These are phyloP conservation scores for Chaetomiaceae sp. DNA, from an alignment of 2,329 filamentous ascomycete genomes.

Conservation along the genomic window DNA sequence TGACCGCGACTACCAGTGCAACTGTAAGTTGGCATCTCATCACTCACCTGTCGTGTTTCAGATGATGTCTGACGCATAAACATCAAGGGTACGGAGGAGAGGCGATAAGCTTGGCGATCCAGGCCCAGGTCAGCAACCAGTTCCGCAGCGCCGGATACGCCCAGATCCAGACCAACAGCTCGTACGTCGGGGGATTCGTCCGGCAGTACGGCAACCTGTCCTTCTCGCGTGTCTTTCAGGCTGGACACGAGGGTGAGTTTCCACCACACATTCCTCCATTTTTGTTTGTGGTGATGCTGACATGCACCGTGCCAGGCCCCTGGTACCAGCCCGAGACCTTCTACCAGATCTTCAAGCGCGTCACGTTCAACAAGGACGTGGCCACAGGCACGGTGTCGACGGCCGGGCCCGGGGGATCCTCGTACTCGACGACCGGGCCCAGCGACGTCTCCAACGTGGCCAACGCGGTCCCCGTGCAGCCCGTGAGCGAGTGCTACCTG, in stretches of 20 bases:
- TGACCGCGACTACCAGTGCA: slow-evolving; percentile 52
- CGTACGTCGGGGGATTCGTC: slow-evolving; percentile 58
- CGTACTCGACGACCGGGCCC: slow-evolving; percentile 5
- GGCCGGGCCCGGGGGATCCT: neutral
- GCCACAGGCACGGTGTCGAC: slow-evolving; percentile 39
- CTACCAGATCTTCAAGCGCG: slow-evolving; percentile 46
- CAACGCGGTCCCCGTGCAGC: neutral
- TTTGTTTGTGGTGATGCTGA: too few species aligned
- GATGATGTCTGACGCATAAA: neutral
- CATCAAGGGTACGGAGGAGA: slow-evolving; percentile 44
- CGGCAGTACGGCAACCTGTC: slow-evolving; percentile 62
- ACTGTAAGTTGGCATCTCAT: slow-evolving; percentile 27
- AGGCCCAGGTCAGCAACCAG: slow-evolving; percentile 52
- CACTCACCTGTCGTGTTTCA: neutral
- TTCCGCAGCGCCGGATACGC: slow-evolving; percentile 63
- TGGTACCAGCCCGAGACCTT: slow-evolving; percentile 45
- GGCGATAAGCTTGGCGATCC: slow-evolving; percentile 47
- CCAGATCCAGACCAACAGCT: slow-evolving; percentile 54
- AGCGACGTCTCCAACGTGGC: neutral
- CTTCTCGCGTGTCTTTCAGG: slow-evolving; percentile 52
- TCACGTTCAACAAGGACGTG: slow-evolving; percentile 43
- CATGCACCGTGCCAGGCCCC: slow-evolving; percentile 31
- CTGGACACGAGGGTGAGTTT: slow-evolving; percentile 43
- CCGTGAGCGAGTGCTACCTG: slow-evolving; percentile 15
- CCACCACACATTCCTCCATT: too few species aligned